Base-by-base conservation (phyloP, 192 early-diverging fungal genomes). In the Backusella parvicylindrica region DNA sequence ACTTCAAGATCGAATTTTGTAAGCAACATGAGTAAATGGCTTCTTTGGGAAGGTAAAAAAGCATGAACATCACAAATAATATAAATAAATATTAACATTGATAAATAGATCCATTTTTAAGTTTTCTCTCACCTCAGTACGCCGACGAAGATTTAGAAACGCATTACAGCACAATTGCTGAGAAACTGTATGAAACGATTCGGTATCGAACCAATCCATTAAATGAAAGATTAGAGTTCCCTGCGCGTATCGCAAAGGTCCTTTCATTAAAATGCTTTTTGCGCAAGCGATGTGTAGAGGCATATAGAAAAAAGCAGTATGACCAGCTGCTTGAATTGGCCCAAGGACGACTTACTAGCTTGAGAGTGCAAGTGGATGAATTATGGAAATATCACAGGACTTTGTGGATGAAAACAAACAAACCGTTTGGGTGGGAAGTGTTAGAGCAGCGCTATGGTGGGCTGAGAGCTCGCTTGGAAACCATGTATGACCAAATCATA, bases 341-440 rank as follows among this genome's bases (percentile, higher is more conserved):
- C 7, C 83, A 87, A 60, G 88, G 89, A 1, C 82, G 89, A 5
- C 56, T 91, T 35, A 80, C 79, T 7, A 83, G 84, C 28, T 80
- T 95, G 13, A 84, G 86, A 32, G 86, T 90, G 36, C 86, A 89
- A 2, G 87, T 89, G 18, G 87, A 93, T 37, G 86, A 84, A 53
- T 87, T 96, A 31, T 95, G 93, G 93, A 83, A 88, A 50, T 93
- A 90, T 80, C 95, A 96, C 76, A 86, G 95, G 7, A 83, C 86
- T 6, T 74, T 93, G 68, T 96, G 95, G 95, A 86, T 90, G 71
- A 81, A 84, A 64, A 91, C 88, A 65, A 92, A 92, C 78, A 92
- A 93, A 68, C 94, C 95, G 1, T 94, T 95, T 89, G 95, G 95
- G 6, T 91, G 92, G 89, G 95, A 96, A 73, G 88, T 93, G 0